Percentiles rank a stretch among this genome's conserved stretches.
phyloP scores from a whole-genome alignment of 345 rosid genomes.

The Euphorbia tirucalli region DNA sequence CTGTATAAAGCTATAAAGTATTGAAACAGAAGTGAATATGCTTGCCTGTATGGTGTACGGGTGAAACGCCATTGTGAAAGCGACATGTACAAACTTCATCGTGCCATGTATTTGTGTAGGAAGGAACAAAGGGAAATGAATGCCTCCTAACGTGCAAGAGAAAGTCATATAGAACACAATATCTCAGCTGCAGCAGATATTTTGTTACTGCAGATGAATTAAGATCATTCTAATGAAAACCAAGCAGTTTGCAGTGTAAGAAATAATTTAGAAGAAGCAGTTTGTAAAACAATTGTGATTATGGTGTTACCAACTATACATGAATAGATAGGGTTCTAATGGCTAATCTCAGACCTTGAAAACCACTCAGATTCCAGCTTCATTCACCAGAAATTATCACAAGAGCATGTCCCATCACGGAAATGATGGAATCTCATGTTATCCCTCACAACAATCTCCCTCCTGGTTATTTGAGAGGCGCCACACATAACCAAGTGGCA shows the following conservation, averaged over 20 bases:
- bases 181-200: too few species aligned
- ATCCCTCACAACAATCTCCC: conserved; percentile 67
- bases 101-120: neutral
- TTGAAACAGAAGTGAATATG: neutral
- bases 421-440: conserved; percentile 79
- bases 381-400: conserved; percentile 72
- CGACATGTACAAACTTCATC: neutral
- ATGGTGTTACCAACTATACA: neutral
- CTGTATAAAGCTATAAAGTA: neutral
- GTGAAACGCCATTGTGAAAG: neutral
- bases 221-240: neutral
- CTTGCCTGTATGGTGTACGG: neutral
- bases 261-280: neutral
- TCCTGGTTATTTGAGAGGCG: conserved; percentile 46
- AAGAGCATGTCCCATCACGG: conserved; percentile 60
- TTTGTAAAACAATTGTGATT: neutral
- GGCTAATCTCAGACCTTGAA: neutral
- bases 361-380: neutral
- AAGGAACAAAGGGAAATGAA: neutral
- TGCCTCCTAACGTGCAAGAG: neutral
- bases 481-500: conserved; percentile 64
- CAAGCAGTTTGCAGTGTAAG: neutral
- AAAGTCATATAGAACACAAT: too few species aligned
- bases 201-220: neutral
- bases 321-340: neutral